phyloP scores from a whole-genome alignment of 2,329 filamentous ascomycete species.

The Penicillium hordei region DNA sequence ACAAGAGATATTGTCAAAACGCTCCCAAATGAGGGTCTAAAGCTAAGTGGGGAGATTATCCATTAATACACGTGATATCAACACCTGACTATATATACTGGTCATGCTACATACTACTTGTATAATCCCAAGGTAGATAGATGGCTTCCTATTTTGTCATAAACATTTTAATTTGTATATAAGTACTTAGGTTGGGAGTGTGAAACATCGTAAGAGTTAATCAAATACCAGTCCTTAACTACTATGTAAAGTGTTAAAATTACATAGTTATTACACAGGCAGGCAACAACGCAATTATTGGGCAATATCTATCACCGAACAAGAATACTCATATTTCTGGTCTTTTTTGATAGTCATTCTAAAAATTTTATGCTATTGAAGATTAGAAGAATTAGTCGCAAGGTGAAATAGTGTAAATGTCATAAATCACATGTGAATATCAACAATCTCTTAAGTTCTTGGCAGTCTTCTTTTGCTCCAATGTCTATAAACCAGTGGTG shows the following conservation, averaged over 20 bases:
- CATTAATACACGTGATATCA: conserved; percentile 4
- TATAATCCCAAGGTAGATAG: background rate
- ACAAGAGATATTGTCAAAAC: background rate
- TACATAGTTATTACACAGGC: background rate
- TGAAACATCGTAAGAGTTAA: background rate
- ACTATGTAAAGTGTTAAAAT: no score
- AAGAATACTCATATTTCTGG: no score
- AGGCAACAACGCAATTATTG: background rate
- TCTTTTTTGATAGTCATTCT: no score
- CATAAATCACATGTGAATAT: no score
- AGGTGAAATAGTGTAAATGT: no score
- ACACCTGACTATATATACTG: conserved; percentile 3
- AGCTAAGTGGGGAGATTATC: background rate
- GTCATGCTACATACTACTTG: background rate
- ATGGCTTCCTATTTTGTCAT: background rate
- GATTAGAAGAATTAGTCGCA: no score
- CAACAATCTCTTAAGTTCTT: background rate
- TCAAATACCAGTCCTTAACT: no score
- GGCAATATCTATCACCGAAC: background rate
- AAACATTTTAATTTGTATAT: background rate
- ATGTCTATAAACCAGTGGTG: no score
- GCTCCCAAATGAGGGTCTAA: background rate
- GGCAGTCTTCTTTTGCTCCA: no score
- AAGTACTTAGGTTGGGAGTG: background rate
- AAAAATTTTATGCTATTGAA: no score